Base-by-base conservation (phyloP, 352 stramenopile species). In the Phytophthora multivora region DNA sequence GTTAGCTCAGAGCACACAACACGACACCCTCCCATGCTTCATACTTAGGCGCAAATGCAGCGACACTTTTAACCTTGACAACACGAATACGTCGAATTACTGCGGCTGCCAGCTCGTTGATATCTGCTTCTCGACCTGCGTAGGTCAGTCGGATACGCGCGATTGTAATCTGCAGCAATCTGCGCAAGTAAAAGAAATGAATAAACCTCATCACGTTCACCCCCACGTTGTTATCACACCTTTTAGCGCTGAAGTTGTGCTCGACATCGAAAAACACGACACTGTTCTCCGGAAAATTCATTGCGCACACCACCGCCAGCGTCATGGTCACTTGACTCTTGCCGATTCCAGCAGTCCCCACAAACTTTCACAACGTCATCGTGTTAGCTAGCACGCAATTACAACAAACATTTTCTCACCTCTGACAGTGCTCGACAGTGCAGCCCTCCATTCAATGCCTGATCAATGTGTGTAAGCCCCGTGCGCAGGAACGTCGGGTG, bases 301-400 rank as follows among this genome's bases (percentile, higher is more conserved):
- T 60, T 6, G 77, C 75, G 43, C 83, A 93, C 12, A 77, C 62
- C 38, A 91, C 83, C 2, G 83, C 79, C 23, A 95, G 67, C n/a
- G 80, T 89, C 81, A 93, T 90, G 15, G 71, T 75, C 16, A 79
- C 51, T 62, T 95, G 86, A 40, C 75, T 88, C 61, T 95, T 95
- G 38, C 86, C 86, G 26, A 93, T 89, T 6, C 73, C 82, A 28
- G 80, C 67, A n/a, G 81, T 72, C 0, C 86, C 86, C 19, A 78
- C 82, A 55, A 95, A 73, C 86, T 95, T 39, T 39, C 13, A 30
- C 23, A 42, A 53, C 12, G 64, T 8, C 15, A 51, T 51, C 42
- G 41, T 12, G 42, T 39, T 31, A 60, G 48, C 40, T 54, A 36
- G 9, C n/a, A 18, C 26, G 75, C 19, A 36, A 39, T 18, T 58